Percentiles rank a stretch among this genome's conserved stretches.
These are phyloP conservation scores for Salvia splendens DNA, from an alignment of 257 asterid genomes.

Conservation along the genomic window DNA sequence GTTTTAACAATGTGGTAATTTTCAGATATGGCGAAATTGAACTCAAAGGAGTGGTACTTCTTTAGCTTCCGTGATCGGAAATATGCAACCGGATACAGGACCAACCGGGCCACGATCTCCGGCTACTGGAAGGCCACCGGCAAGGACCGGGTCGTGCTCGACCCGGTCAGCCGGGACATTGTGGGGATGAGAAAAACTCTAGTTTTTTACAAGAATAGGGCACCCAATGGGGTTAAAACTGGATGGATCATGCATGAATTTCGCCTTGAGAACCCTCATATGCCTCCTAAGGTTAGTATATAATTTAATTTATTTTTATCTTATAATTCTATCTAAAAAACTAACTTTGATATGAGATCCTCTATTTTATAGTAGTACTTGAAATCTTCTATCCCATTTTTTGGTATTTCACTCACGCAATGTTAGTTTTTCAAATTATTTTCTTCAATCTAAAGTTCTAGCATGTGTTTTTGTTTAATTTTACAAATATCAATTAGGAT, in stretches of 20 bases:
- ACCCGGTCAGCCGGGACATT: conserved; percentile 38
- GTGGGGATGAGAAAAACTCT: conserved; percentile 93
- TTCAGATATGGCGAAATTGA: conserved; percentile 75
- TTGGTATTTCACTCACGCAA: too few relatives aligned
- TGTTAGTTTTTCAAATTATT: too few relatives aligned
- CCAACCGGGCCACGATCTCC: conserved; percentile 69
- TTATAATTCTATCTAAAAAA: neutral
- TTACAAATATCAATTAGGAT: too few relatives aligned
- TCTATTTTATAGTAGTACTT: neutral
- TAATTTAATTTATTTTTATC: neutral
- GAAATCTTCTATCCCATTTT: too few relatives aligned
- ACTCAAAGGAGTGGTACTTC: conserved; percentile 87
- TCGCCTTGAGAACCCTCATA: conserved; percentile 72
- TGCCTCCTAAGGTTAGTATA: conserved; percentile 72
- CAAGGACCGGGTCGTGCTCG: conserved; percentile 62
- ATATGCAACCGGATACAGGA: conserved; percentile 73
- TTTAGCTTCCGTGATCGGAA: conserved; percentile 84
- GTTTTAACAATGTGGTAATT: conserved; percentile 16
- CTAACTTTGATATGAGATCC: neutral
- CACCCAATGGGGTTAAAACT: conserved; percentile 82
- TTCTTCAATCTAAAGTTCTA: too few relatives aligned
- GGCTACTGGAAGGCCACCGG: conserved; percentile 99
- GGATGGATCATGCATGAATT: conserved; percentile 96
- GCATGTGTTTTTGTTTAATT: too few relatives aligned
- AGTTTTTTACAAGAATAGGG: conserved; percentile 81